Conservation (phyloP, 2,329 filamentous ascomycete species). For the Magnaporthiopsis poae region DNA sequence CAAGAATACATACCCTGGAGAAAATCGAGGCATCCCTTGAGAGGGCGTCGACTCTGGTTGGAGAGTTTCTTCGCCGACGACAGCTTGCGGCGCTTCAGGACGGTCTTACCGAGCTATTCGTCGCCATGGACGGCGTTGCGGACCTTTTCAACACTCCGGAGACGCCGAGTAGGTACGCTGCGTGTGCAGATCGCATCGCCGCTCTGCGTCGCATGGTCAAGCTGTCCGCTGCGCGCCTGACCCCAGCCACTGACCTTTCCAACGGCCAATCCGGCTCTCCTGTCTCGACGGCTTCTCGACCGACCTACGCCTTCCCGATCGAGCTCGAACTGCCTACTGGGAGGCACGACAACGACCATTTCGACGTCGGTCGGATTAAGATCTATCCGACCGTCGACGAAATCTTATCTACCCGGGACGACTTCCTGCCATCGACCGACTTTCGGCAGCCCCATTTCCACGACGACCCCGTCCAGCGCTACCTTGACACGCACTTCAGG, state of each 20-base stretch:
- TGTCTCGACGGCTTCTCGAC: too few species aligned
- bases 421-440: constrained; percentile 29
- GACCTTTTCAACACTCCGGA: too few species aligned
- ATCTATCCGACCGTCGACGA: constrained; percentile 36
- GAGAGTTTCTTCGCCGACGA: too few species aligned
- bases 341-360: constrained; percentile 37
- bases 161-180: too few species aligned
- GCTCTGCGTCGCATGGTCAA: neutral
- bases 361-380: constrained; percentile 29
- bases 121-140: too few species aligned
- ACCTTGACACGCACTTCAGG: constrained; percentile 46
- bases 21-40: too few species aligned
- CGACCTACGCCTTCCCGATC: constrained; percentile 21
- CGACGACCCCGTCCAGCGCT: constrained; percentile 26
- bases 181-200: too few species aligned
- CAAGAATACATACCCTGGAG: neutral
- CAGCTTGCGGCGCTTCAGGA: too few species aligned
- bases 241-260: too few species aligned
- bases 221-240: too few species aligned
- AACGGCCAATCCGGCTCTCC: neutral
- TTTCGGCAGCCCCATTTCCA: constrained; percentile 2
- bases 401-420: constrained; percentile 23
- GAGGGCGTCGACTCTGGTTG: too few species aligned
- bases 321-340: constrained; percentile 19
- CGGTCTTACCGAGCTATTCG: too few species aligned